Evolutionary conservation across 345 rosid genomes (phyloP).

Genomic region (Salix purpurea): DNA sequence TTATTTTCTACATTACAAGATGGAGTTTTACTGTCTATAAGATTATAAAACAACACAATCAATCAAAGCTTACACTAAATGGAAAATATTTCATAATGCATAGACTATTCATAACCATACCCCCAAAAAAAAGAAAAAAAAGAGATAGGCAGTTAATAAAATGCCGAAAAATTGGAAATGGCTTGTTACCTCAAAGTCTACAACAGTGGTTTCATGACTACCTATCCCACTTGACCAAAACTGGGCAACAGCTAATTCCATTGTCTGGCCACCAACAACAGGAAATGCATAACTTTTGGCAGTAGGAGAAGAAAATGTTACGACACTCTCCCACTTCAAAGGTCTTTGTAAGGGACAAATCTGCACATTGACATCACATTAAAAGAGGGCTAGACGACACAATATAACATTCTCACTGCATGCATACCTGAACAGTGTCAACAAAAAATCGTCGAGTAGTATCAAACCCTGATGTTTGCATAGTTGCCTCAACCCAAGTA

Average conservation of each 20-base stretch:
- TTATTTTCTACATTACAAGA: background rate
- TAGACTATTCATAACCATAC: background rate
- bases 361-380: conserved; percentile 47
- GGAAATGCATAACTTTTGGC: conserved; percentile 75
- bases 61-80: background rate
- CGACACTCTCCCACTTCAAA: conserved; percentile 72
- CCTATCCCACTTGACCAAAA: conserved; percentile 99
- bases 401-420: conserved; percentile 7
- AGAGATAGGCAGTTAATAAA: background rate
- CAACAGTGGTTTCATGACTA: conserved; percentile 70
- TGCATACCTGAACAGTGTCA: conserved; percentile 81
- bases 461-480: conserved; percentile 79
- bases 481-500: conserved; percentile 93
- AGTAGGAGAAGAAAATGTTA: conserved; percentile 75
- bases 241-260: conserved; percentile 93
- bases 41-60: background rate
- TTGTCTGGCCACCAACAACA: conserved; percentile 80
- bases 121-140: background rate
- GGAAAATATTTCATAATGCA: background rate
- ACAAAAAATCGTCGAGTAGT: conserved; percentile 77
- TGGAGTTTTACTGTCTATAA: background rate
- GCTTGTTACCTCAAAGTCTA: conserved; percentile 82
- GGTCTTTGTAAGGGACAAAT: conserved; percentile 90
- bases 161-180: background rate
- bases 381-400: conserved; percentile 17